Base-by-base conservation (phyloP, 2,329 filamentous ascomycete species). In the Nemania abortiva region DNA sequence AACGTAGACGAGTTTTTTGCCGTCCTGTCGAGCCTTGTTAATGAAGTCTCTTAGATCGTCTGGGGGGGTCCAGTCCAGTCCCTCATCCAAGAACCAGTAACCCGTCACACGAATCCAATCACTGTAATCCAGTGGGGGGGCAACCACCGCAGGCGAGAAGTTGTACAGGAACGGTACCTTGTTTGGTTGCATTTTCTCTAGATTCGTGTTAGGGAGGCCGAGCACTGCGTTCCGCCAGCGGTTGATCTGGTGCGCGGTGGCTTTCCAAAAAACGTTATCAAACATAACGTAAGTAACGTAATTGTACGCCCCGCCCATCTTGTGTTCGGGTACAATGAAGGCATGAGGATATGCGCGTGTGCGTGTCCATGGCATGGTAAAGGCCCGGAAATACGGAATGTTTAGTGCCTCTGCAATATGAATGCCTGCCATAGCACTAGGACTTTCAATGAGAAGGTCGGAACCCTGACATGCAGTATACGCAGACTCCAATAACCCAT, bases 91-190 rank as follows among this genome's bases (percentile, higher is more conserved):
- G 81, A 99, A 98, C 96, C 96, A 99, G 82, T 99, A 98, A 0
- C 96, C 96, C 0, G 96, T 98, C 7, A 98, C 93, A 52, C 94
- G 90, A 79, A 99, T 96, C 96, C 96, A 99, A 80, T 98, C 96
- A 50, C 93, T 95, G 82, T 95, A 99, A 82, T 99, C 96, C 1
- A 98, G 85, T 18, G 96, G 96, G 31, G 95, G 95, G 1, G 93
- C 90, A n/a, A 99, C 96, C 13, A 99, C 96, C 11, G 90, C 92
- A 0, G 95, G 94, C 65, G 93, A 97, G 80, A 98, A 98, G 81
- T 98, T 98, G 84, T 99, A 99, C 54, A 99, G 82, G 81, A 99
- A 99, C 0, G 96, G 96, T n/a, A 98, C 94, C 79, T 97, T 97
- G 83, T 98, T 97, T 1, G 93, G 91, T 81, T 98, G 94, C 89